phyloP scores from a whole-genome alignment of 352 stramenopile genomes.

The Globisporangium perplexum region DNA sequence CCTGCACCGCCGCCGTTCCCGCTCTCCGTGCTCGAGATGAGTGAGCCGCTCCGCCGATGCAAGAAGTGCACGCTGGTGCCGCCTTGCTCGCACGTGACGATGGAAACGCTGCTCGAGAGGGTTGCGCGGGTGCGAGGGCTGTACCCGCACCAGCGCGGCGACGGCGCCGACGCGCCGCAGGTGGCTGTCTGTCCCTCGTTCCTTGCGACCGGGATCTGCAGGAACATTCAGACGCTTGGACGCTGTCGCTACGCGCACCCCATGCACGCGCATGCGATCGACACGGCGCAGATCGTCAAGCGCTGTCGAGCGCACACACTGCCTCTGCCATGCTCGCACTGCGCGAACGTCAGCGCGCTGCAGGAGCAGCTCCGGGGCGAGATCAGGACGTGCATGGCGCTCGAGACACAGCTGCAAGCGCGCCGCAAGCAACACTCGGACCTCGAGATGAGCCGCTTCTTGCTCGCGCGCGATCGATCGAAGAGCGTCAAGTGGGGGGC shows the following conservation, averaged over 20 bases:
- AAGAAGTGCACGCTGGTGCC: constrained; percentile 60
- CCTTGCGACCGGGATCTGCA: constrained; percentile 36
- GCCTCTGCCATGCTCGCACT: constrained; percentile 54
- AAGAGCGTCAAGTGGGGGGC: constrained; percentile 57
- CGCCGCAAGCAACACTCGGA: constrained; percentile 34
- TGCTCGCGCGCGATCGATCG: constrained; percentile 36
- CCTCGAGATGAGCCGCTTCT: constrained; percentile 33
- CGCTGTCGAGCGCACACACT: constrained; percentile 29
- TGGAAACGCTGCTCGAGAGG: constrained; percentile 40
- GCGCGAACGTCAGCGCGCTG: constrained; percentile 26
- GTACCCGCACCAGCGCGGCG: constrained; percentile 28
- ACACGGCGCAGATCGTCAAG: constrained; percentile 31
- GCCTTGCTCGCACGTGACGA: constrained; percentile 46
- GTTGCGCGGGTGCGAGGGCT: constrained; percentile 33
- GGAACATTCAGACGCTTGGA: constrained; percentile 52
- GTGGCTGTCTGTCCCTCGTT: constrained; percentile 44
- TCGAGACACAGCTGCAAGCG: constrained; percentile 30
- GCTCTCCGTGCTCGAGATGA: constrained; percentile 58
- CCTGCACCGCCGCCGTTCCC: constrained; percentile 26
- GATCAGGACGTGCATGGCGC: constrained; percentile 10
- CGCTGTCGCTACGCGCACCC: constrained; percentile 62
- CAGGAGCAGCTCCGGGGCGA: constrained; percentile 18
- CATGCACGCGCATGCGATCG: constrained; percentile 39
- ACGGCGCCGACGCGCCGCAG: neutral
- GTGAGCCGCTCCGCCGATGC: constrained; percentile 47